A percentile compares a stretch with the other conserved stretches of the same genome.
Conservation (phyloP, 1,284 basidiomycete species). For the Leccinum angustisporum region DNA sequence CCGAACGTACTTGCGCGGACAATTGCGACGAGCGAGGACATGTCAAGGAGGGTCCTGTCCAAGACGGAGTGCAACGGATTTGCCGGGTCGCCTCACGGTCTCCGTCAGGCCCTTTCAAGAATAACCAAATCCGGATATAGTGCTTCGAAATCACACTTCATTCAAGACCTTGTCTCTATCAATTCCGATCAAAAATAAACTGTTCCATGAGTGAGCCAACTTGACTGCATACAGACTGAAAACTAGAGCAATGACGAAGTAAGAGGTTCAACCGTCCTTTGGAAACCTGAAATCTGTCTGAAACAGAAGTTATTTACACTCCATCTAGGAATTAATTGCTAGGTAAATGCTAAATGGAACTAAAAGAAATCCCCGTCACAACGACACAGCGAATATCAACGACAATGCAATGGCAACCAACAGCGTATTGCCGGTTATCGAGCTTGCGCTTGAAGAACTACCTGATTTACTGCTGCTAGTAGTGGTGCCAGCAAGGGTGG, state of each 20-base stretch:
- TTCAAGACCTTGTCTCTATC: too few relatives aligned
- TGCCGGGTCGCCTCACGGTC: not conserved
- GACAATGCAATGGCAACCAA: constrained; percentile 11
- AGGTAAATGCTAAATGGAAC: constrained; percentile 6
- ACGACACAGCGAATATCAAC: constrained; percentile 13
- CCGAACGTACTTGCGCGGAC: constrained; percentile 52
- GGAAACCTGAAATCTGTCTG: constrained; percentile 15
- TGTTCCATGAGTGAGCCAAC: not conserved
- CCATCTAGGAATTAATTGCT: constrained; percentile 25
- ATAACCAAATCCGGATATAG: constrained; percentile 11
- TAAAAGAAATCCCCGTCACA: constrained; percentile 15
- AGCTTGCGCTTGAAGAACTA: constrained; percentile 1
- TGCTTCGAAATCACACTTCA: constrained; percentile 9
- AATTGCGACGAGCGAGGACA: constrained; percentile 56
- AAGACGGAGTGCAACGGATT: not conserved
- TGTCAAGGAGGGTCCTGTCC: constrained; percentile 24
- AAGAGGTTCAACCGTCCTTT: constrained; percentile 9
- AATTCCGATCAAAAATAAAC: not conserved
- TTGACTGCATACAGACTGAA: constrained; percentile 20
- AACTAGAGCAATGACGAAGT: constrained; percentile 6
- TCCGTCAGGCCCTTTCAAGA: not conserved
- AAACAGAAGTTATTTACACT: constrained; percentile 25
- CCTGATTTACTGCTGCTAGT: constrained; percentile 5
- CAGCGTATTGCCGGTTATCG: constrained; percentile 5
- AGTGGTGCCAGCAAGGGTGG: constrained; percentile 10